Evolutionary conservation across 2,329 filamentous ascomycete species (phyloP).

Genomic region (Colletotrichum godetiae): DNA sequence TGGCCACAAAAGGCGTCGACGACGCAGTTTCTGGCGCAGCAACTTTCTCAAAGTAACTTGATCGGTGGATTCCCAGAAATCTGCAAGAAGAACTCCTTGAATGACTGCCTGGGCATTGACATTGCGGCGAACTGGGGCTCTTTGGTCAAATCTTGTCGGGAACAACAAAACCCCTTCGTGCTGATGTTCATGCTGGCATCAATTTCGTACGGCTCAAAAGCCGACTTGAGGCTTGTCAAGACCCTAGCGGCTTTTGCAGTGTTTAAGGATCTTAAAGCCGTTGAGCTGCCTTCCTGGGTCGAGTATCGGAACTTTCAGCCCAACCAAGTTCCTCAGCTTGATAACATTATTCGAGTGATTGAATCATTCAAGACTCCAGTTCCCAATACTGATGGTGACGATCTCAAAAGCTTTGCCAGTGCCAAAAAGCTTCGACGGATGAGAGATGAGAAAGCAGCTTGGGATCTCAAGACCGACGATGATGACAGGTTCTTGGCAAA

Average conservation of each 20-base stretch:
- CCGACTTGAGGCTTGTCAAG: constrained; percentile 53
- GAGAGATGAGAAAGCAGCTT: constrained; percentile 41
- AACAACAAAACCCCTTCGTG: constrained; percentile 42
- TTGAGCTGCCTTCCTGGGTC: constrained; percentile 49
- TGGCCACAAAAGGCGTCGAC: constrained; percentile 36
- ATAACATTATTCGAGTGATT: constrained; percentile 46
- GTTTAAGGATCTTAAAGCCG: constrained; percentile 49
- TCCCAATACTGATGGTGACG: constrained; percentile 40
- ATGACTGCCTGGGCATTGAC: constrained; percentile 51
- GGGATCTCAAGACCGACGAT: constrained; percentile 44
- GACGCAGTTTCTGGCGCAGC: constrained; percentile 27
- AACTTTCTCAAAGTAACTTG: constrained; percentile 22
- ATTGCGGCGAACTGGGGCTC: constrained; percentile 55
- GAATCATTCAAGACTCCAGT: constrained; percentile 44
- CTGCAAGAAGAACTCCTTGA: constrained; percentile 47
- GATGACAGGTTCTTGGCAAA: constrained; percentile 52
- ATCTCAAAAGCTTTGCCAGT: constrained; percentile 40
- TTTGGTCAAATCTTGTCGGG: constrained; percentile 50
- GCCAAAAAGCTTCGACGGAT: constrained; percentile 46
- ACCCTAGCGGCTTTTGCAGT: constrained; percentile 57
- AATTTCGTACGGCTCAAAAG: constrained; percentile 52
- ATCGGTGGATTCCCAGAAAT: constrained; percentile 51
- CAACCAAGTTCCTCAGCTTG: constrained; percentile 45
- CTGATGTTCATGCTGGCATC: constrained; percentile 59
- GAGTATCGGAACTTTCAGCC: constrained; percentile 49